Evolutionary conservation across 345 rosid species (phyloP).

Genomic region (Brassica incana): DNA sequence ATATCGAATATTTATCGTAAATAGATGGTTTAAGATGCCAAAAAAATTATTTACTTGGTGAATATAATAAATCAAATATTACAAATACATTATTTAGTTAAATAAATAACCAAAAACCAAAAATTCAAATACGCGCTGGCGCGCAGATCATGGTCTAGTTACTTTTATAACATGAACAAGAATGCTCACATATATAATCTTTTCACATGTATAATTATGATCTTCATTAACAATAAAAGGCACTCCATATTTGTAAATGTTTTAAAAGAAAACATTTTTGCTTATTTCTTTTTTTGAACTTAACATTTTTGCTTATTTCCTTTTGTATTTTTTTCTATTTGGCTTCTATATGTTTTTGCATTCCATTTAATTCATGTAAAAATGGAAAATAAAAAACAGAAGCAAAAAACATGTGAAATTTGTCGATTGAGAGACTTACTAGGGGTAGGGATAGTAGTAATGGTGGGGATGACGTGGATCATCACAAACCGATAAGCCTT

Average conservation of each 20-base stretch:
- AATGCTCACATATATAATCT: neutral
- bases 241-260: neutral
- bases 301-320: neutral
- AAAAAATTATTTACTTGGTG: too few species aligned
- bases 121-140: too few species aligned
- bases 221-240: neutral
- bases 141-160: too few species aligned
- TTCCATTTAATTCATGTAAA: neutral
- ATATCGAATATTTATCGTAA: too few species aligned
- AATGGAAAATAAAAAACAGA: neutral
- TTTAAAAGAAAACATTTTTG: neutral
- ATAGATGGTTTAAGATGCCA: too few species aligned
- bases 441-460: constrained; percentile 72
- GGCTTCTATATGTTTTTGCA: neutral
- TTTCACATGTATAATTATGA: neutral
- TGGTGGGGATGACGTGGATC: constrained; percentile 69
- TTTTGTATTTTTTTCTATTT: neutral
- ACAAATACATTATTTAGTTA: too few species aligned
- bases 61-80: too few species aligned
- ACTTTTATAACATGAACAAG: neutral
- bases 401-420: constrained; percentile 1
- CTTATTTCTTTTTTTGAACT: neutral
- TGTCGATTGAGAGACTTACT: constrained; percentile 41
- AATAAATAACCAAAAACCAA: too few species aligned
- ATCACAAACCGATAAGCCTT: constrained; percentile 56